Percentiles rank a stretch among this genome's conserved stretches.
Conservation (phyloP, 768 basidiomycete genomes). For the Leccinum variicolor region DNA sequence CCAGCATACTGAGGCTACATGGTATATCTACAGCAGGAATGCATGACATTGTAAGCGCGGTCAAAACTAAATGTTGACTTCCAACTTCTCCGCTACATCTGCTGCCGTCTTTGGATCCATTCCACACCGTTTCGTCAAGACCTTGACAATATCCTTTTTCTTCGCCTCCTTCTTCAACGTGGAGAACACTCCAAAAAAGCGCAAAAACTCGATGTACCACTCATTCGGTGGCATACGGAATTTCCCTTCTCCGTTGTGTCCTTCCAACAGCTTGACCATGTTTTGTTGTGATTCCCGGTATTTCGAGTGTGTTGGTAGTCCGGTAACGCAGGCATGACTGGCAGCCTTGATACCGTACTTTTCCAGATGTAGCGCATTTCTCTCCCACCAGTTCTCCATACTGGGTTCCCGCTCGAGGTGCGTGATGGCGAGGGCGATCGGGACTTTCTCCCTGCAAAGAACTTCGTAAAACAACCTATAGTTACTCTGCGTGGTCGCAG, state of each 20-base stretch:
- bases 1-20: not conserved
- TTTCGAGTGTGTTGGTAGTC: conserved; percentile 26
- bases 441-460: conserved; percentile 35
- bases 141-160: conserved; percentile 23
- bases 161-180: conserved; percentile 20
- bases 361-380: conserved; percentile 23
- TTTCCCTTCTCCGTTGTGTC: conserved; percentile 11
- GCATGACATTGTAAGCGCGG: not conserved
- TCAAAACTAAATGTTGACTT: not conserved
- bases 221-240: conserved; percentile 26
- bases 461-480: conserved; percentile 42
- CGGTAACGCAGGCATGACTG: conserved; percentile 36
- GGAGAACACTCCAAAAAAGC: conserved; percentile 22
- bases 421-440: conserved; percentile 34
- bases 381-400: conserved; percentile 36
- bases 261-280: conserved; percentile 14
- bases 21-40: not conserved
- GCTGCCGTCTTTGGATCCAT: conserved; percentile 18
- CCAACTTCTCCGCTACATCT: conserved; percentile 20
- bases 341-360: conserved; percentile 26
- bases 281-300: conserved; percentile 22
- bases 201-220: conserved; percentile 26
- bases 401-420: conserved; percentile 36
- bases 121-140: conserved; percentile 29
- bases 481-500: conserved; percentile 35